Evolutionary conservation across 352 stramenopile species (phyloP), one percentile per base, ranked within the genome.

Genomic region (Phytophthora nicotianae): DNA sequence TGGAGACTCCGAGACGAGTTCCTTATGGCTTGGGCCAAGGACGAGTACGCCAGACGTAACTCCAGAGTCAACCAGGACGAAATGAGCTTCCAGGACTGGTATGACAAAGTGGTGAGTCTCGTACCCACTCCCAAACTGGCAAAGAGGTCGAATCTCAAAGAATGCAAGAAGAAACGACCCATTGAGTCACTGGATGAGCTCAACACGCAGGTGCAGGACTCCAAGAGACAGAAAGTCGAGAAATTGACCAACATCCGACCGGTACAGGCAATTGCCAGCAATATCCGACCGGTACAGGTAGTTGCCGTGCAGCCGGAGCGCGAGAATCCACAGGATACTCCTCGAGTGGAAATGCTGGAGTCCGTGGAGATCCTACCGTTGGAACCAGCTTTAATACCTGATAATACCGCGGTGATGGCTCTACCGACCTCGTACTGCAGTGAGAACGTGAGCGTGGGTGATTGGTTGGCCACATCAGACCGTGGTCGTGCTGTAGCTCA

Each of bases 11-110:
- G 83, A 17, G 49, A 52, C 26, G 74, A 66, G 9, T 96, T 96
- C 45, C 58, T 92, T 26, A 81, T 79, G 37, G 58, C 75, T 9
- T 95, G 86, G 86, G 84, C 81, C 1, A 84, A 84, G 23, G 84
- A 95, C 14, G 86, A 95, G 50, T 79, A 84, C 40, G 54, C 19
- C 0, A 68, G 70, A 35, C 70, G 71, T 13, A 68, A 55, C 27
- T 24, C 48, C 45, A 42, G 13, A n/a, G 16, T 51, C 3, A 29
- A 27, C 33, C 8, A 20, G 17, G 21, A 46, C 14, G 38, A 50
- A 8, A 46, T 7, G 37, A 68, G 66, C 17, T 88, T 91, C 26
- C 72, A 87, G 0, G 47, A 79, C 1, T 93, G 84, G 84, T 87
- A 85, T 49, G 50, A 56, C 24, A 77, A 72, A 33, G 72, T 79